These are phyloP conservation scores for Alternaria tenuissima DNA, from an alignment of 2,329 filamentous ascomycete genomes.

Conservation along the genomic window DNA sequence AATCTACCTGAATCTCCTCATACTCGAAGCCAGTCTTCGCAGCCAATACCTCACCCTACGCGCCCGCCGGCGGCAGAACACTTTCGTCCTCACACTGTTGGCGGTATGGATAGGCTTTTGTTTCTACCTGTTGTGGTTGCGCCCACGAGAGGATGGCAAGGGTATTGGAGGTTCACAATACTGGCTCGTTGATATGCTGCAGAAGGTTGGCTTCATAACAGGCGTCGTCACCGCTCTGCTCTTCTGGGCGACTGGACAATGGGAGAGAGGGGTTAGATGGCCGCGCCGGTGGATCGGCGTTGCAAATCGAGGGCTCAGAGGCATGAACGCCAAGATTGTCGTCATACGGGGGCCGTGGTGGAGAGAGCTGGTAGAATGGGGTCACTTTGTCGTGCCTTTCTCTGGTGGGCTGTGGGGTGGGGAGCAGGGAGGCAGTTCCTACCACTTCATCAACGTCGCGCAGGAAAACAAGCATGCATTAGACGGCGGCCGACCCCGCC, in stretches of 20 bases:
- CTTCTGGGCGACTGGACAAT: slow-evolving; percentile 94
- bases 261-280: slow-evolving; percentile 94
- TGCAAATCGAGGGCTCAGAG: slow-evolving; percentile 86
- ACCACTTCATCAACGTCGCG: slow-evolving; percentile 76
- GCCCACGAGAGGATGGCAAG: slow-evolving; percentile 92
- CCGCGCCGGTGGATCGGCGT: slow-evolving; percentile 88
- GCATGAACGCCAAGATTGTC: slow-evolving; percentile 96
- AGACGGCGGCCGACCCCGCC: slow-evolving; percentile 35
- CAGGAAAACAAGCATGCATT: slow-evolving; percentile 43
- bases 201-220: slow-evolving; percentile 91
- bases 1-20: slow-evolving; percentile 97
- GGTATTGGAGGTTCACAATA: slow-evolving; percentile 94
- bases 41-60: slow-evolving; percentile 92
- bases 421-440: slow-evolving; percentile 69
- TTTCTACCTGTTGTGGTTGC: slow-evolving; percentile 88
- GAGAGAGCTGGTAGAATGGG: slow-evolving; percentile 75
- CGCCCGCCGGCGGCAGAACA: slow-evolving; percentile 87
- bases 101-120: slow-evolving; percentile 84
- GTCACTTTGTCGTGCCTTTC: slow-evolving; percentile 80
- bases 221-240: slow-evolving; percentile 86
- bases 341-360: slow-evolving; percentile 84
- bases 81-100: slow-evolving; percentile 86
- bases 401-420: slow-evolving; percentile 54
- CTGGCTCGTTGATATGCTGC: slow-evolving; percentile 89
- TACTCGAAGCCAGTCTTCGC: slow-evolving; percentile 92